Percentiles rank a stretch among this genome's conserved stretches.
Conservation (phyloP, 108 stramenopile genomes). For the Epipyxis sp. region DNA sequence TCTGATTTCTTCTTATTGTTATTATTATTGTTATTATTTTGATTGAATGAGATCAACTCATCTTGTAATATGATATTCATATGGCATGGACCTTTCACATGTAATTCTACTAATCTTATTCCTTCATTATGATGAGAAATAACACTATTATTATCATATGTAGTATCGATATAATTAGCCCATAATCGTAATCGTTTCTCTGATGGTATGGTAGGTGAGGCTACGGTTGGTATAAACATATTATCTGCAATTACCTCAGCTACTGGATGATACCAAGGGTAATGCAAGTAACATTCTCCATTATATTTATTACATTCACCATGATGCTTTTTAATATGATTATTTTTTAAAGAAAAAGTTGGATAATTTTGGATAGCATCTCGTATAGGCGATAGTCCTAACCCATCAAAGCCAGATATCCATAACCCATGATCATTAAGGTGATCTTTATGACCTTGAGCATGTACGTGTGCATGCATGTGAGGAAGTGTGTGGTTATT, state of each 20-base stretch:
- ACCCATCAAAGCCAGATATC: not conserved
- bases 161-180: not conserved
- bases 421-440: not conserved
- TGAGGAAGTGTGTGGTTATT: not conserved
- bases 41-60: too few relatives aligned
- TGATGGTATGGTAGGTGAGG: not conserved
- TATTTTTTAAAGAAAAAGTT: not conserved
- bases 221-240: not conserved
- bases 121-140: too few relatives aligned
- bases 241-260: not conserved
- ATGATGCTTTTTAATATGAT: too few relatives aligned
- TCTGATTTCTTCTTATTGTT: not conserved
- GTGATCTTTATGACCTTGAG: not conserved
- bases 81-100: not conserved
- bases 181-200: not conserved
- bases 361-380: not conserved
- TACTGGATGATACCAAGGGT: not conserved
- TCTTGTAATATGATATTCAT: not conserved
- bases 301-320: not conserved
- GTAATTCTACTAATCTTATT: not conserved
- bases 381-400: not conserved
- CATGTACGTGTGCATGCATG: not conserved
- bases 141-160: not conserved
- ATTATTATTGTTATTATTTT: not conserved
- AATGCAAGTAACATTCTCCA: conserved; percentile 3